Base-by-base conservation (phyloP, 208 protist genomes). In the Acanthamoeba healyi region DNA sequence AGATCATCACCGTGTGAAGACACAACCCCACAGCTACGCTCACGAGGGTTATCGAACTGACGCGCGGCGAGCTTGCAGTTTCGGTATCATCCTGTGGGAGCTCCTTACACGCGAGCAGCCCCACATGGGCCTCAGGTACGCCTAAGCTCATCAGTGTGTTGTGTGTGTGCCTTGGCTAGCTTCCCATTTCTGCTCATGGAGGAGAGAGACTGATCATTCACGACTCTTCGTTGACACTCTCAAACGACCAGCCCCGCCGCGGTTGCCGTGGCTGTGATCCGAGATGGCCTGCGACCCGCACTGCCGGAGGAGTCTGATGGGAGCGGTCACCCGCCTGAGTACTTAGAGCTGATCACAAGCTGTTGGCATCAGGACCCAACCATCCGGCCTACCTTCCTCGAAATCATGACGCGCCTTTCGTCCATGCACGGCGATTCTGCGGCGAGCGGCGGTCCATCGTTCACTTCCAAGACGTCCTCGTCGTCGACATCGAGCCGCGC, bases 261-360 rank as follows among this genome's bases (percentile, higher is more conserved):
- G 38, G 29, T 92, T 15, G 86, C 86, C 5, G 86, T 92, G 12
- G 86, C 56, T 34, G 86, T 92, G 26, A 63, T 92, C 56, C 2
- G 86, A 1, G 86, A 92, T 32, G 29, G 42, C 54, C 7, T 92
- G 6, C n/a, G 86, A 10, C 86, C 42, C 14, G 7, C 14, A 14
- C 9, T 86, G 24, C 51, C 79, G 32, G 79, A 87, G 26, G 79
- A n/a, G n/a, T n/a, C n/a, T n/a, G n/a, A n/a, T n/a, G n/a, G n/a
- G n/a, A n/a, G n/a, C 38, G 14, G 15, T 32, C 17, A 40, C 29
- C 79, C 79, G 3, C 5, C 1, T 0, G 79, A 87, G 29, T 58
- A 29, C 42, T 14, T 38, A 32, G 22, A 87, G 6, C 40, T 87
- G 12, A 58, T 87, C 26, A 46, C 4, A 24, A 49, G 40, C 24